Evolutionary conservation across 495 filamentous ascomycete genomes (phyloP), one percentile per base, ranked within the genome.

Genomic region (Daldinia concentrica): DNA sequence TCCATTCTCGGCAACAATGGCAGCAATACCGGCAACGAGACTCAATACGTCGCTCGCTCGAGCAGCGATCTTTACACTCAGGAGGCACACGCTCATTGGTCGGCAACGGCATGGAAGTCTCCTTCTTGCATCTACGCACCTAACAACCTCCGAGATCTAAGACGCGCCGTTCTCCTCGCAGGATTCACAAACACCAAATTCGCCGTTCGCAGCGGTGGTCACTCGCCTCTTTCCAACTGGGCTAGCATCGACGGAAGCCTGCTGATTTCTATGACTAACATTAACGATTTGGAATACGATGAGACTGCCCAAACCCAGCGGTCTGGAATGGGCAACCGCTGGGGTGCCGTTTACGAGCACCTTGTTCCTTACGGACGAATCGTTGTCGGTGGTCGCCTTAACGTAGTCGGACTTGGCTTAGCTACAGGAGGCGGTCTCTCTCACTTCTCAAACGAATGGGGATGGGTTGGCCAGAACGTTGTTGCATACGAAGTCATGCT

Each of bases 1-100:
- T 54, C 51, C 2, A 8, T 30, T 24, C 0, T 54, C 2, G 14
- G 51, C 6, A 24, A 22, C 43, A 7, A 48, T 8, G 17, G 9
- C 0, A 24, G 43, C 43, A 7, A 14, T 1, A 1, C 0, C 26
- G 51, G 12, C 1, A 30, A 54, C 15, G 29, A 7, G 19, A 30
- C 51, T 29, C 51, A 30, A 27, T 54, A 29, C 14, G 51, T 54
- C n/a, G 29, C 51, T 54, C 24, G 51, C 26, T 54, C 51, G 11
- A 17, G 17, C 24, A 30, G 51, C 26, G 51, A 27, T 54, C 17
- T 54, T 12, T 51, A 58, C 30, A 39, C 32, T 39, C 29, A 32
- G 11, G n/a, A 58, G 32, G 55, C 55, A 15, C 29, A 58, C 8
- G 55, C 55, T 58, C 55, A 58, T 58, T 58, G 55, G 55, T 58